These are phyloP conservation scores for Lasiosphaeris hirsuta DNA, from an alignment of 495 filamentous ascomycete genomes.

Conservation along the genomic window DNA sequence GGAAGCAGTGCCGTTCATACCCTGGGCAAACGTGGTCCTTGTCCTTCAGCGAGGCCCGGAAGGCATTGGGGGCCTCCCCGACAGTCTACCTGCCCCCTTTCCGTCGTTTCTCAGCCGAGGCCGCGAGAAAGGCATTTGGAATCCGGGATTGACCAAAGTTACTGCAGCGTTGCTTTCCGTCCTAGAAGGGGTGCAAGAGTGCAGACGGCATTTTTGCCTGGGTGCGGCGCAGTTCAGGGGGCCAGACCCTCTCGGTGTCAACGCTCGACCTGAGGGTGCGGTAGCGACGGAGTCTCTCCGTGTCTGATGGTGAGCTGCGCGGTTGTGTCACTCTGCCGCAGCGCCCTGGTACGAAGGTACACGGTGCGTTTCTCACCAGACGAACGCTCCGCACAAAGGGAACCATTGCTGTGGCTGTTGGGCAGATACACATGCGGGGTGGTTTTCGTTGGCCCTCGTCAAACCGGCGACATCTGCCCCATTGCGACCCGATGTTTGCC, in stretches of 20 bases:
- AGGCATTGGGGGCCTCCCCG: background rate
- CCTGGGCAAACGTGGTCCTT: too few relatives aligned
- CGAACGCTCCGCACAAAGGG: background rate
- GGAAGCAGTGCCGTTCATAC: too few relatives aligned
- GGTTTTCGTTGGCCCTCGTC: constrained; percentile 13
- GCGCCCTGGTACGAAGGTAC: background rate
- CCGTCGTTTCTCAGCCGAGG: background rate
- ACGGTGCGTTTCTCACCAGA: background rate
- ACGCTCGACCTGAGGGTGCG: background rate
- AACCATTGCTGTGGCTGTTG: constrained; percentile 18
- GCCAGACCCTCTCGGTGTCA: background rate
- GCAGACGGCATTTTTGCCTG: background rate
- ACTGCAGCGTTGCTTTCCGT: constrained; percentile 9
- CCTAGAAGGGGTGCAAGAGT: background rate
- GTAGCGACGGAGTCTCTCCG: background rate
- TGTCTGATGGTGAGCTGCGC: constrained; percentile 7
- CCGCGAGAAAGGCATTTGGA: background rate
- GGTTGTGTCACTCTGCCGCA: constrained; percentile 6
- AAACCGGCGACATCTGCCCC: constrained; percentile 1
- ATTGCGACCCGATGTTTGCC: constrained; percentile 13
- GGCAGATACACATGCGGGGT: constrained; percentile 22
- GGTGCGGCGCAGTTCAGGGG: constrained; percentile 7
- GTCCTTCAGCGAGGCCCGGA: too few relatives aligned
- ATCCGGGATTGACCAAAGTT: background rate
- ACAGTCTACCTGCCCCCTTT: background rate